Percentiles rank a stretch among this genome's conserved stretches.
These are phyloP conservation scores for Vitis vinifera DNA, from an alignment of 164 flowering plant genomes.

Conservation along the genomic window ASM3070453v1 NC_081823.1:2029001-2029500, in stretches of 20 bases:
- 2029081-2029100: constrained; percentile 32
- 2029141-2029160: constrained; percentile 50
- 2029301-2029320: too few relatives aligned
- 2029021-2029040: constrained; percentile 39
- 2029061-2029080: constrained; percentile 34
- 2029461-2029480: too few relatives aligned
- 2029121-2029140: constrained; percentile 68
- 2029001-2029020: constrained; percentile 21
- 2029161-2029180: constrained; percentile 43
- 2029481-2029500: too few relatives aligned
- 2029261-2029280: too few relatives aligned
- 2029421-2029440: too few relatives aligned
- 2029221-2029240: background rate
- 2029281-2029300: too few relatives aligned
- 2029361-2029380: too few relatives aligned
- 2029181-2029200: constrained; percentile 30
- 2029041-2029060: constrained; percentile 20
- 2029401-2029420: too few relatives aligned
- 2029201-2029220: constrained; percentile 53
- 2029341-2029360: too few relatives aligned
- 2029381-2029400: too few relatives aligned
- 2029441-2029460: too few relatives aligned
- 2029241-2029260: background rate
- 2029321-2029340: too few relatives aligned
- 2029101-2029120: constrained; percentile 39